Evolutionary conservation across 2,329 filamentous ascomycete genomes (phyloP).

Genomic region (Fusarium sp.): DNA sequence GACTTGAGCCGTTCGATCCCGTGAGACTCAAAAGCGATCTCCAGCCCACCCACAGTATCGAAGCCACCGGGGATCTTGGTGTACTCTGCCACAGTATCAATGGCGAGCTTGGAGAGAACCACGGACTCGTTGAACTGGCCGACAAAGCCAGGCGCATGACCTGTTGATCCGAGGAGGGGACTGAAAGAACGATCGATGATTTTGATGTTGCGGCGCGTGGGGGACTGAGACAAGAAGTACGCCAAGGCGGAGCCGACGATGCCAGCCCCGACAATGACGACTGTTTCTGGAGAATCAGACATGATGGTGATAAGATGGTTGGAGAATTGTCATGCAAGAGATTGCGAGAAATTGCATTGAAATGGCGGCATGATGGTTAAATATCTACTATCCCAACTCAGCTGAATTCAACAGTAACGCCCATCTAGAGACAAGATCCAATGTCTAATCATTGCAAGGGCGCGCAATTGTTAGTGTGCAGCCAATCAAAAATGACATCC

Average conservation of each 20-base stretch:
- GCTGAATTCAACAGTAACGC: neutral
- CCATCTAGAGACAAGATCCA: neutral
- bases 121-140: conserved; percentile 42
- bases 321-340: neutral
- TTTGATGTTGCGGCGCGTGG: conserved; percentile 20
- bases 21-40: conserved; percentile 27
- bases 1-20: conserved; percentile 19
- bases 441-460: conserved; percentile 17
- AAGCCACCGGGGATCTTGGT: conserved; percentile 37
- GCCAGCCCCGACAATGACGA: conserved; percentile 34
- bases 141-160: conserved; percentile 36
- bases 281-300: conserved; percentile 17
- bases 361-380: neutral
- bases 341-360: neutral
- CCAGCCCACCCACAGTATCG: conserved; percentile 33
- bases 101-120: conserved; percentile 35
- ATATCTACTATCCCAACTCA: neutral
- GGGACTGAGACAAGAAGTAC: conserved; percentile 16
- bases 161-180: conserved; percentile 31
- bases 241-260: conserved; percentile 35
- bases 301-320: neutral
- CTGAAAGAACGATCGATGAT: conserved; percentile 35
- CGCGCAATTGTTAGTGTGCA: neutral
- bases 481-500: neutral
- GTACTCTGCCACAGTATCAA: conserved; percentile 38